These are phyloP conservation scores for Saururus chinensis DNA, from an alignment of 164 flowering plant genomes.

Conservation along the genomic window DNA sequence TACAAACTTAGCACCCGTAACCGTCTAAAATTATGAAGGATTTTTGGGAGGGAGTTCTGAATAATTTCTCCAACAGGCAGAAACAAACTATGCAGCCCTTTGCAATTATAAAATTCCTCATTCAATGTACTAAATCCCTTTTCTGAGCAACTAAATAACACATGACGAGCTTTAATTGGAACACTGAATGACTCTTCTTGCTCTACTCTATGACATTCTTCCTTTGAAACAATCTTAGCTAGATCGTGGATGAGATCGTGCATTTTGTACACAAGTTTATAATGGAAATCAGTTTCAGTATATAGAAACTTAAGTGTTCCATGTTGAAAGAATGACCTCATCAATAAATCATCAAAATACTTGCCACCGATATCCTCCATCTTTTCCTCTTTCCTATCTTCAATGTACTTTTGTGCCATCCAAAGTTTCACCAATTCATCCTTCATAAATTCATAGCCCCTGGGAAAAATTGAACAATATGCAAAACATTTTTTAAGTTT, in stretches of 20 bases:
- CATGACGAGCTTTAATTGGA: slow-evolving; percentile 1
- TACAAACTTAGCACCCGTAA: slow-evolving; percentile 6
- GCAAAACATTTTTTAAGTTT: slow-evolving; percentile 12
- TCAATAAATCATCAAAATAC: slow-evolving; percentile 9
- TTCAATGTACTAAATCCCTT: neutral
- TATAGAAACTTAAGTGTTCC: neutral
- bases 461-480: slow-evolving; percentile 18
- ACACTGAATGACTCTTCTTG: neutral
- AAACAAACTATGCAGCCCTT: slow-evolving; percentile 3
- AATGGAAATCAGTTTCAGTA: neutral
- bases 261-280: slow-evolving; percentile 1
- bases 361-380: slow-evolving; percentile 8
- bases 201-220: slow-evolving; percentile 6
- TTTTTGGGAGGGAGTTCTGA: neutral
- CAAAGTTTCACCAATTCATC: slow-evolving; percentile 10
- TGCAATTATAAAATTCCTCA: neutral
- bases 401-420: slow-evolving; percentile 11
- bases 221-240: neutral
- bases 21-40: neutral
- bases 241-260: slow-evolving; percentile 11
- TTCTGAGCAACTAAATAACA: neutral
- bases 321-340: slow-evolving; percentile 10
- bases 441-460: slow-evolving; percentile 5
- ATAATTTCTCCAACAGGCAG: neutral
- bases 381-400: neutral